These are phyloP conservation scores for Scheffersomyces amazonensis DNA, from an alignment of 805 yeast genomes.

Conservation along the genomic window DNA sequence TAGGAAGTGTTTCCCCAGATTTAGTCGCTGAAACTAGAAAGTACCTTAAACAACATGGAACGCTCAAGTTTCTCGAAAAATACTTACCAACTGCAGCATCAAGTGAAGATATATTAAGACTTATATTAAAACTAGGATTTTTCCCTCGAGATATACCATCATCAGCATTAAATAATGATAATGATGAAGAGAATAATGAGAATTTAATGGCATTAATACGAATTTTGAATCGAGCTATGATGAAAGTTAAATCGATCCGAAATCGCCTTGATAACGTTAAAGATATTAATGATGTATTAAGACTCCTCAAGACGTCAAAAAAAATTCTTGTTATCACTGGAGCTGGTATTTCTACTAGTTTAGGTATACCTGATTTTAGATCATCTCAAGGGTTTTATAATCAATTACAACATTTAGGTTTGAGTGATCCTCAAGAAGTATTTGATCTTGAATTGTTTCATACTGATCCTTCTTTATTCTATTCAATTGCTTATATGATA, in stretches of 20 bases:
- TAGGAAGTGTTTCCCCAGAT: conserved; percentile 8
- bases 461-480: conserved; percentile 37
- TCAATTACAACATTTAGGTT: conserved; percentile 43
- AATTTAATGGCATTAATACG: conserved; percentile 47
- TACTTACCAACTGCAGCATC: conserved; percentile 62
- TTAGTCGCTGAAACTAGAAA: conserved; percentile 27
- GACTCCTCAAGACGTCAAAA: conserved; percentile 50
- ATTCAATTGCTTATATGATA: conserved; percentile 43
- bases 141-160: conserved; percentile 25
- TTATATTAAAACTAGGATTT: conserved; percentile 67
- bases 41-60: conserved; percentile 59
- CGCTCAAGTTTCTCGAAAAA: conserved; percentile 53
- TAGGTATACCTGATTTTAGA: conserved; percentile 45
- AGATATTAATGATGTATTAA: conserved; percentile 57
- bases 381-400: conserved; percentile 63
- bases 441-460: conserved; percentile 37
- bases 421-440: conserved; percentile 44
- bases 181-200: conserved; percentile 32
- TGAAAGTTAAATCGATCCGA: conserved; percentile 56
- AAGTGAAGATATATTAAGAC: conserved; percentile 51
- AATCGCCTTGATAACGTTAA: conserved; percentile 51
- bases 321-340: conserved; percentile 41
- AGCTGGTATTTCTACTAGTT: conserved; percentile 44
- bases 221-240: conserved; percentile 61
- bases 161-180: too few species aligned